Evolutionary conservation across 441 rosid genomes (phyloP).

Genomic region (Erysimum cheiri): DNA sequence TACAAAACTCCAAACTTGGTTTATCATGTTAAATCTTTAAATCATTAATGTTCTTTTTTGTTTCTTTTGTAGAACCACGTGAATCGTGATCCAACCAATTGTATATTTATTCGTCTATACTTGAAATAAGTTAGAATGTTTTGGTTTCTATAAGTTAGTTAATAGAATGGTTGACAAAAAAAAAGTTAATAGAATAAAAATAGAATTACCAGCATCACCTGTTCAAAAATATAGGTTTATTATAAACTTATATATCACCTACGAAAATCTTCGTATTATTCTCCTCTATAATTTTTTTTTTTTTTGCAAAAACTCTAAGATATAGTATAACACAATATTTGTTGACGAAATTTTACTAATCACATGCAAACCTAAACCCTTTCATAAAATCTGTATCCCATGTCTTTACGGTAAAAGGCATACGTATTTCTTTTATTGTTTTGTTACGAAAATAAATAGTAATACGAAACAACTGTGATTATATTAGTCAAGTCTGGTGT

Average conservation of each 20-base stretch:
- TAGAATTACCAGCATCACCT: not conserved
- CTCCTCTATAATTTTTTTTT: not conserved
- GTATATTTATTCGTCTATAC: conserved; percentile 8
- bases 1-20: conserved; percentile 27
- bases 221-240: not conserved
- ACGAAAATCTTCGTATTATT: not conserved
- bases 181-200: not conserved
- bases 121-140: conserved; percentile 12
- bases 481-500: conserved; percentile 25
- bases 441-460: not conserved
- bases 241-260: not conserved
- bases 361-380: not conserved
- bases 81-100: conserved; percentile 30
- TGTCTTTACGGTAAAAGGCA: not conserved
- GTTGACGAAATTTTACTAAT: not conserved
- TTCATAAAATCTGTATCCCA: not conserved
- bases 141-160: not conserved
- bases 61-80: conserved; percentile 8
- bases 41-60: not conserved
- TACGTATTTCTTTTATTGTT: not conserved
- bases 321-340: not conserved
- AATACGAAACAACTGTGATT: not conserved
- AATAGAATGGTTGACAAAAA: too few species aligned
- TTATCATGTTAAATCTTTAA: not conserved
- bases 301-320: not conserved